phyloP scores from a whole-genome alignment of 306 rosid genomes.

The Prunus mume region DNA sequence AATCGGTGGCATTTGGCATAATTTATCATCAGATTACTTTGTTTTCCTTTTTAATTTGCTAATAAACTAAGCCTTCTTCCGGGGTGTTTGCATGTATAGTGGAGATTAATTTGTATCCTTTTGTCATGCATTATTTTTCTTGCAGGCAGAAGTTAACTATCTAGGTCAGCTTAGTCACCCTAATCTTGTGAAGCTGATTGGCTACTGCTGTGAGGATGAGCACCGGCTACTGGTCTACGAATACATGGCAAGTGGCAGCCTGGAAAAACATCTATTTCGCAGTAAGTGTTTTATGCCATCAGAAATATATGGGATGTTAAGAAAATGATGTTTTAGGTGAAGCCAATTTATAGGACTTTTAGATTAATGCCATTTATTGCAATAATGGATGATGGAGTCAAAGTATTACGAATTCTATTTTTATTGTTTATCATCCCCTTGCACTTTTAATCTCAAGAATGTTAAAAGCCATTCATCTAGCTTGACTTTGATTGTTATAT shows the following conservation, averaged over 20 bases:
- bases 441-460: background rate
- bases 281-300: constrained; percentile 52
- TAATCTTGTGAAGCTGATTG: constrained; percentile 93
- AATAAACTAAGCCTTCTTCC: background rate
- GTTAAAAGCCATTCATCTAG: background rate
- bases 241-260: constrained; percentile 93
- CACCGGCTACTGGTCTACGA: constrained; percentile 90
- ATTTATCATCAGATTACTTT: background rate
- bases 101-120: background rate
- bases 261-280: constrained; percentile 95
- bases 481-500: background rate
- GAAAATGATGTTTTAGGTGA: background rate
- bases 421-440: background rate
- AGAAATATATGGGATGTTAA: background rate
- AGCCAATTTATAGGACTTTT: background rate
- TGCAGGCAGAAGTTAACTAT: constrained; percentile 94
- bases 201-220: constrained; percentile 95
- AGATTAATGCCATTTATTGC: background rate
- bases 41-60: background rate
- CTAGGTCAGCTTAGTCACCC: constrained; percentile 87
- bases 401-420: background rate
- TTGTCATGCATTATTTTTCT: constrained; percentile 1
- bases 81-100: background rate
- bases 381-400: background rate
- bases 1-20: background rate